Percentiles rank a stretch among this genome's conserved stretches.
phyloP scores from a whole-genome alignment of 1,284 basidiomycete genomes.

The Inonotus hispidus region DNA sequence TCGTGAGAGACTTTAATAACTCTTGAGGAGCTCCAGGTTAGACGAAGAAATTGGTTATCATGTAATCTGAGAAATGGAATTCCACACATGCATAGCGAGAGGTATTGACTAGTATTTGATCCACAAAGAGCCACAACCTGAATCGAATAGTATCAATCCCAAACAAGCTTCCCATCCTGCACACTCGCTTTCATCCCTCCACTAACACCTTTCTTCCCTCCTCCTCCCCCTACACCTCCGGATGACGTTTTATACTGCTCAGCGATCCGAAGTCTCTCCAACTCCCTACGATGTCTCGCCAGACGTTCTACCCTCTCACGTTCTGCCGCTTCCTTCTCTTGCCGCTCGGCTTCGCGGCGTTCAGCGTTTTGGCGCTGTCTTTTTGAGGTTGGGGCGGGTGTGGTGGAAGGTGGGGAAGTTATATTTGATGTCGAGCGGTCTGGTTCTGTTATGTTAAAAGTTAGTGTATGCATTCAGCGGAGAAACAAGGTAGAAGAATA shows the following conservation, averaged over 20 bases:
- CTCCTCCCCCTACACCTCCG: conserved; percentile 19
- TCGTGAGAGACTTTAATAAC: no score
- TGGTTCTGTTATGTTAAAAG: conserved; percentile 10
- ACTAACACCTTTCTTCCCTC: conserved; percentile 31
- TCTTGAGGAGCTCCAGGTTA: no score
- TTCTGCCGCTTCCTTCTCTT: conserved; percentile 51
- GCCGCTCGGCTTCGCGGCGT: conserved; percentile 52
- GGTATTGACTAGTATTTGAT: neutral
- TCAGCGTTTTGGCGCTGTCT: conserved; percentile 64
- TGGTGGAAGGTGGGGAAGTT: neutral
- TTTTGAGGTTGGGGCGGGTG: conserved; percentile 35
- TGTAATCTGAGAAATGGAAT: no score
- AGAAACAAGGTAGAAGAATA: neutral
- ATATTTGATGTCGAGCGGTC: conserved; percentile 12
- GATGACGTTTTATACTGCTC: conserved; percentile 39
- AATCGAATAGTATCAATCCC: no score
- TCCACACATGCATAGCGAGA: neutral
- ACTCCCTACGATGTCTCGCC: conserved; percentile 53
- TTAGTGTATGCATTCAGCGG: neutral
- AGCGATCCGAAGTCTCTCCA: conserved; percentile 48
- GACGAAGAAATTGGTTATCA: no score
- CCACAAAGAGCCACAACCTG: no score
- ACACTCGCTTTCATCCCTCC: conserved; percentile 54
- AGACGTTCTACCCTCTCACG: conserved; percentile 44
- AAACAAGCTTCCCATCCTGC: conserved; percentile 47